These are phyloP conservation scores for Aspergillus asperescens DNA, from an alignment of 495 filamentous ascomycete species.

Conservation along the genomic window DNA sequence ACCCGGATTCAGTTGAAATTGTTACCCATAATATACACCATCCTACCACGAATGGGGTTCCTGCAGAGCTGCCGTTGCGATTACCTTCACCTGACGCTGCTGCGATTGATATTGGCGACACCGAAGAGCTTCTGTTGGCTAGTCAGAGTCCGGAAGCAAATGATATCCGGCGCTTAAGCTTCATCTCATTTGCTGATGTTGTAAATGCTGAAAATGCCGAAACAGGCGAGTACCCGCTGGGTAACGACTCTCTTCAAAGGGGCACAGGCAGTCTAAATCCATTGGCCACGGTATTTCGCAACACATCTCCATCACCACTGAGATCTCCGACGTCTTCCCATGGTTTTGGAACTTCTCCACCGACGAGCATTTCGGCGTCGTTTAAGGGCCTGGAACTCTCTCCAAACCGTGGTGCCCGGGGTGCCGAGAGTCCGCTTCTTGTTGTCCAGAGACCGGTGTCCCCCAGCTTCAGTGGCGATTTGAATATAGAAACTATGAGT, in stretches of 20 bases:
- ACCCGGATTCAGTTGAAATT: slow-evolving; percentile 11
- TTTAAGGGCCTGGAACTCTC: slow-evolving; percentile 12
- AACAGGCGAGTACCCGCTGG: not conserved
- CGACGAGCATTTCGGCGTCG: slow-evolving; percentile 12
- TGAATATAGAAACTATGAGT: slow-evolving; percentile 13
- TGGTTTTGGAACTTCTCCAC: slow-evolving; percentile 11
- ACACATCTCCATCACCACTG: slow-evolving; percentile 8
- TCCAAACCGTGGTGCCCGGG: not conserved
- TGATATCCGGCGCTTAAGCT: slow-evolving; percentile 10
- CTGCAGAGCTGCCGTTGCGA: not conserved
- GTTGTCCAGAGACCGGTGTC: slow-evolving; percentile 2
- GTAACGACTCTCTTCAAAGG: not conserved
- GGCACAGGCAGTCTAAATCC: not conserved
- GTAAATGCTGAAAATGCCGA: slow-evolving; percentile 14
- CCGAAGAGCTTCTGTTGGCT: not conserved
- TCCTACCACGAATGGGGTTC: not conserved
- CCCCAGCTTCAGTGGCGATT: slow-evolving; percentile 5
- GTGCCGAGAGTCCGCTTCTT: slow-evolving; percentile 10
- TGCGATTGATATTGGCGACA: not conserved
- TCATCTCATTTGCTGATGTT: slow-evolving; percentile 14
- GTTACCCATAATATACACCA: slow-evolving; percentile 12
- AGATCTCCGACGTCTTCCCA: slow-evolving; percentile 9
- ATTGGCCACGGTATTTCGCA: not conserved
- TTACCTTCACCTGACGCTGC: not conserved
- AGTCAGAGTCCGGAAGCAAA: not conserved